phyloP scores from a whole-genome alignment of 495 filamentous ascomycete genomes.

The Ascobolus immersus region DNA sequence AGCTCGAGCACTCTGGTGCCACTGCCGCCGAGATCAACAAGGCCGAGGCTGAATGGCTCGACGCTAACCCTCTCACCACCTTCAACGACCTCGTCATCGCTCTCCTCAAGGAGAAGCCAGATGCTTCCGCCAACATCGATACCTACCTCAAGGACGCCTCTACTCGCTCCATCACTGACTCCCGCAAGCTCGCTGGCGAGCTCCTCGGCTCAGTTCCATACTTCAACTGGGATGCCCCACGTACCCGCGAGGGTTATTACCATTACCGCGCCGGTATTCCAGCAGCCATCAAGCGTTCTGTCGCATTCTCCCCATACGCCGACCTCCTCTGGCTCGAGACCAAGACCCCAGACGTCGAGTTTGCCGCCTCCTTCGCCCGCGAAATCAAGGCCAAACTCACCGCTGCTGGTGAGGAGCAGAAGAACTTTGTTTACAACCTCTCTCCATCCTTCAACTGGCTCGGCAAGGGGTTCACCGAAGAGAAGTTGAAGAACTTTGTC shows the following conservation, averaged over 20 bases:
- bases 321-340: slow-evolving; percentile 97
- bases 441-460: slow-evolving; percentile 97
- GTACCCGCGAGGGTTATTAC: slow-evolving; percentile 87
- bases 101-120: slow-evolving; percentile 40
- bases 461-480: slow-evolving; percentile 66
- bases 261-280: slow-evolving; percentile 74
- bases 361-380: slow-evolving; percentile 45
- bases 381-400: slow-evolving; percentile 32
- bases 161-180: slow-evolving; percentile 33
- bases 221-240: slow-evolving; percentile 79
- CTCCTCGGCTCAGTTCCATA: slow-evolving; percentile 32
- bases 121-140: slow-evolving; percentile 32
- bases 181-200: slow-evolving; percentile 41
- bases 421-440: slow-evolving; percentile 88
- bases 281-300: slow-evolving; percentile 77
- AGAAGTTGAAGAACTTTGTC: slow-evolving; percentile 58
- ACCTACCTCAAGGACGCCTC: slow-evolving; percentile 36
- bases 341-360: slow-evolving; percentile 55
- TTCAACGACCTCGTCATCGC: slow-evolving; percentile 71
- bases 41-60: slow-evolving; percentile 76
- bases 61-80: slow-evolving; percentile 58
- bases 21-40: slow-evolving; percentile 52
- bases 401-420: slow-evolving; percentile 23
- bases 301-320: slow-evolving; percentile 72
- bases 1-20: slow-evolving; percentile 62